A percentile compares a stretch with the other conserved stretches of the same genome.
Conservation (phyloP, 192 early-diverging fungal genomes). For the Linderina pennispora region DNA sequence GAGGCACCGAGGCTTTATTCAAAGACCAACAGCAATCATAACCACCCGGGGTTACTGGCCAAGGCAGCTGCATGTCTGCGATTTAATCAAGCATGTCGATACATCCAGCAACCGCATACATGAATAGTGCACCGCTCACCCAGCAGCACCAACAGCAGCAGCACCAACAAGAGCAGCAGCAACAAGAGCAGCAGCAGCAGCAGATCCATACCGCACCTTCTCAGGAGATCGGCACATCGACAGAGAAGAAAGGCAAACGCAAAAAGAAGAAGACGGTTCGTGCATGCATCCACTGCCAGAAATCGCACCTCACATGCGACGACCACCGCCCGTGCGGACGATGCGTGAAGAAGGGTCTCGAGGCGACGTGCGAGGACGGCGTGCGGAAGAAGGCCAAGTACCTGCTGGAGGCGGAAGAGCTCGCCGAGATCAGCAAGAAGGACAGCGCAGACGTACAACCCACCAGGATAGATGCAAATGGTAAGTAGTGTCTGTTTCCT, state of each 20-base stretch:
- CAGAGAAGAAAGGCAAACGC: slow-evolving; percentile 2
- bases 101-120: no score
- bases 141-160: no score
- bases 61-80: no score
- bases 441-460: no score
- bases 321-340: slow-evolving; percentile 76
- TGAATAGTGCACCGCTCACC: no score
- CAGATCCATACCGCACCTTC: background rate
- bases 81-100: no score
- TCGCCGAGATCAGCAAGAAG: slow-evolving; percentile 11
- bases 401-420: slow-evolving; percentile 59
- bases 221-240: background rate
- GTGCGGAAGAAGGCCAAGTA: slow-evolving; percentile 91
- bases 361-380: slow-evolving; percentile 72
- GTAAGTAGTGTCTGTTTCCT: no score
- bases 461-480: no score
- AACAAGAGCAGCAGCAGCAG: background rate
- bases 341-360: slow-evolving; percentile 78
- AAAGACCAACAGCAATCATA: no score
- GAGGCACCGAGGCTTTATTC: no score
- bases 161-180: no score
- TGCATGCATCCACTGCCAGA: slow-evolving; percentile 60
- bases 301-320: slow-evolving; percentile 58
- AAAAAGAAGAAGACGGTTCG: slow-evolving; percentile 49
- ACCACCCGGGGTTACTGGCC: no score